phyloP scores from a whole-genome alignment of 139 green algal genomes.

The Dunaliella primolecta region DNA sequence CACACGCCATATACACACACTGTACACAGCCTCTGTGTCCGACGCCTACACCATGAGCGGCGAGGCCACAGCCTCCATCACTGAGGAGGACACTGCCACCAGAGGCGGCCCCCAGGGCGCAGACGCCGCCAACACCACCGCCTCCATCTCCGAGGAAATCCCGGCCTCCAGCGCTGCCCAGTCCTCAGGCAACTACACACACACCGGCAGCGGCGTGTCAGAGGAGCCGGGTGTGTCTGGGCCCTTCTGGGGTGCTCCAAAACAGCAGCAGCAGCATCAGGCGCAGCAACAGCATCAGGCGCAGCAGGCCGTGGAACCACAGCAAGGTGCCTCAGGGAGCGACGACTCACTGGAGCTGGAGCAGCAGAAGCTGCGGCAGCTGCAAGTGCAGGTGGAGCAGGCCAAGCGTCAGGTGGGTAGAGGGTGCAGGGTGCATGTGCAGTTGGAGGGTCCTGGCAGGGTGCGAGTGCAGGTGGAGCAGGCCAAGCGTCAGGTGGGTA shows the following conservation, averaged over 20 bases:
- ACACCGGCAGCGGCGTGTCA: background rate
- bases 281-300: background rate
- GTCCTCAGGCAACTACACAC: background rate
- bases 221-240: background rate
- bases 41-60: background rate
- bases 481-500: background rate
- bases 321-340: background rate
- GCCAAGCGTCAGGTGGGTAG: background rate
- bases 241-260: background rate
- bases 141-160: background rate
- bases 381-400: slow-evolving; percentile 18
- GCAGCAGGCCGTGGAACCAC: background rate
- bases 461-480: slow-evolving; percentile 19
- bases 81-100: background rate
- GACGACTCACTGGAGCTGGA: slow-evolving; percentile 7
- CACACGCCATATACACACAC: too few relatives aligned
- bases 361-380: slow-evolving; percentile 6
- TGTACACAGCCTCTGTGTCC: background rate
- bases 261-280: background rate
- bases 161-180: background rate
- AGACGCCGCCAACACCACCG: too few relatives aligned
- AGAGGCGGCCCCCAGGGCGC: background rate
- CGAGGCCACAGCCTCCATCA: background rate
- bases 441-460: too few relatives aligned
- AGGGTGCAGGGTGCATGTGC: too few relatives aligned